Evolutionary conservation across 257 asterid genomes (phyloP).

Genomic region (Fraxinus americana): DNA sequence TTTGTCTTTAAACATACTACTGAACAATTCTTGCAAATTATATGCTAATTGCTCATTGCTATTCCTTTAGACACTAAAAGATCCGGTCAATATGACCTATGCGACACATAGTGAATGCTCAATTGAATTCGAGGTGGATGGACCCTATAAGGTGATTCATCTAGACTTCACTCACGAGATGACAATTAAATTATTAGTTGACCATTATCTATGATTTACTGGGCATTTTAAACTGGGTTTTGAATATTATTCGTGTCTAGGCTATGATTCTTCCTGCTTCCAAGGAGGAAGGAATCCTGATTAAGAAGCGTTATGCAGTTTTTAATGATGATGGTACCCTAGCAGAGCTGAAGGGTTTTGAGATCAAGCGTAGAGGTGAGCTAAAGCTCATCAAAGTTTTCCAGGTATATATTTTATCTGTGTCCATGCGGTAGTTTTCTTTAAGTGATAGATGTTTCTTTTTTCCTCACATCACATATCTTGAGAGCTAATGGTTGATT

Average conservation of each 20-base stretch:
- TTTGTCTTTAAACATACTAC: constrained; percentile 27
- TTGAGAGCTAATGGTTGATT: constrained; percentile 12
- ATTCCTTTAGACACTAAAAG: constrained; percentile 74
- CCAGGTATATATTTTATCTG: constrained; percentile 61
- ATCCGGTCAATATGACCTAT: constrained; percentile 72
- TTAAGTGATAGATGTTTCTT: constrained; percentile 15
- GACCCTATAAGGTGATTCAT: constrained; percentile 89
- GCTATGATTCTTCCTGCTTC: constrained; percentile 99
- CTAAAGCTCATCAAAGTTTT: constrained; percentile 99
- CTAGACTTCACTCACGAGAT: constrained; percentile 32
- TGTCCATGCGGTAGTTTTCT: constrained; percentile 10
- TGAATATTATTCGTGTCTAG: constrained; percentile 41
- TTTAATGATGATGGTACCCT: constrained; percentile 97
- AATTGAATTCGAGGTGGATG: constrained; percentile 98
- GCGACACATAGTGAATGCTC: constrained; percentile 95
- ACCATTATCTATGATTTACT: constrained; percentile 26
- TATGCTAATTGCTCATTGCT: constrained; percentile 28
- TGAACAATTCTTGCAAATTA: constrained; percentile 17
- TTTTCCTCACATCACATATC: constrained; percentile 11
- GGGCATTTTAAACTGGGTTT: constrained; percentile 17
- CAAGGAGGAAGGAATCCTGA: constrained; percentile 98
- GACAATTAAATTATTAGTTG: constrained; percentile 20
- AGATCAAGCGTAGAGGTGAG: constrained; percentile 99
- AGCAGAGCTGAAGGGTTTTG: constrained; percentile 98
- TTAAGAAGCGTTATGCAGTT: constrained; percentile 98